A percentile compares a stretch with the other conserved stretches of the same genome.
Evolutionary conservation across 208 protist species (phyloP).

Genomic region (Kentomonas sorsogonicus): DNA sequence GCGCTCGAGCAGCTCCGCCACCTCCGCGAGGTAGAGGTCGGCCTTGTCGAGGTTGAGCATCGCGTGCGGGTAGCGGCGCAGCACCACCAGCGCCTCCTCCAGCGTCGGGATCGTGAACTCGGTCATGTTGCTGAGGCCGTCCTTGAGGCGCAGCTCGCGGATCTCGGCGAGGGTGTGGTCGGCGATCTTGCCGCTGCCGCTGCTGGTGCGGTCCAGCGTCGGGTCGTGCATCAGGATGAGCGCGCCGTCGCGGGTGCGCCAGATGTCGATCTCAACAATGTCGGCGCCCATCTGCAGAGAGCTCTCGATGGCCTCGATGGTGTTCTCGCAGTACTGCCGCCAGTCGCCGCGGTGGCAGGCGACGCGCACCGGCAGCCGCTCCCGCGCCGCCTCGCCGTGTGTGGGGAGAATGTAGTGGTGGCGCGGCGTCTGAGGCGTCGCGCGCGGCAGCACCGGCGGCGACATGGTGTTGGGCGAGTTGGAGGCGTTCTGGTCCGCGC

Average conservation of each 20-base stretch:
- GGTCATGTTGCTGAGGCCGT: slow-evolving; percentile 66
- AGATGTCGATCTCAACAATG: slow-evolving; percentile 62
- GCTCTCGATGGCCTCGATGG: slow-evolving; percentile 58
- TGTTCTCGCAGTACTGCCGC: slow-evolving; percentile 74
- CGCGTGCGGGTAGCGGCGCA: slow-evolving; percentile 23
- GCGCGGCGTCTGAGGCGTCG: not conserved
- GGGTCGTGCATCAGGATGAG: slow-evolving; percentile 67
- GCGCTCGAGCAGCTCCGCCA: slow-evolving; percentile 31
- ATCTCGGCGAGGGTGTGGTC: slow-evolving; percentile 51
- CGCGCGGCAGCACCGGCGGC: not conserved
- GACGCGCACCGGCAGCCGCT: slow-evolving; percentile 27
- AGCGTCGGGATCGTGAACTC: slow-evolving; percentile 58
- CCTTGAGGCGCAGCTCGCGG: slow-evolving; percentile 45
- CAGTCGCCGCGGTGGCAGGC: slow-evolving; percentile 69
- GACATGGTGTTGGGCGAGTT: slow-evolving; percentile 26
- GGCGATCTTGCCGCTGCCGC: slow-evolving; percentile 29
- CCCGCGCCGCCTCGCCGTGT: not conserved
- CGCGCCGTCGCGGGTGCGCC: slow-evolving; percentile 48
- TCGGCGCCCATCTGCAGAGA: slow-evolving; percentile 62
- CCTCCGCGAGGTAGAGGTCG: slow-evolving; percentile 49
- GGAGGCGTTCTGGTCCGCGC: slow-evolving; percentile 18
- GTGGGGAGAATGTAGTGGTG: no score
- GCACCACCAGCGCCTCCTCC: slow-evolving; percentile 40
- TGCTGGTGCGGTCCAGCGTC: slow-evolving; percentile 53
- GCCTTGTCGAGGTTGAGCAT: slow-evolving; percentile 68